A percentile compares a stretch with the other conserved stretches of the same genome.
Conservation (phyloP, 257 asterid genomes). For the Linaria vulgaris region DNA sequence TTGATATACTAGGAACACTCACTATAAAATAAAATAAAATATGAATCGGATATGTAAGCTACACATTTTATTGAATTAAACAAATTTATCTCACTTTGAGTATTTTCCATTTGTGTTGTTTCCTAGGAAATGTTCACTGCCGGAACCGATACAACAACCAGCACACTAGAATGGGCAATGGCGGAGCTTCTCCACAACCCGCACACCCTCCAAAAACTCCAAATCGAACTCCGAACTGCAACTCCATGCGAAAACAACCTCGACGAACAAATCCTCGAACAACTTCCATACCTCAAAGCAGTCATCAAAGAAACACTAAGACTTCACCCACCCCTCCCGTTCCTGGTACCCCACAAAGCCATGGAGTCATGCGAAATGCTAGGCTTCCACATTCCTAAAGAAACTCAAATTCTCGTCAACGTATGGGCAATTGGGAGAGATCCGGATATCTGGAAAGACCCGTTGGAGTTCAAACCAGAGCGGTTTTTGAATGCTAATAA, state of each 20-base stretch:
- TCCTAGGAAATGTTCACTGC: slow-evolving; percentile 71
- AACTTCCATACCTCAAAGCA: slow-evolving; percentile 63
- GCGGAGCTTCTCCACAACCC: slow-evolving; percentile 73
- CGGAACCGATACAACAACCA: slow-evolving; percentile 71
- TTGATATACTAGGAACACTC: too few species aligned
- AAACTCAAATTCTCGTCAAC: slow-evolving; percentile 59
- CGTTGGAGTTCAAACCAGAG: slow-evolving; percentile 51
- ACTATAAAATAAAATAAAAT: too few species aligned
- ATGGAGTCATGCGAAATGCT: slow-evolving; percentile 51
- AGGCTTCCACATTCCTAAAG: slow-evolving; percentile 55
- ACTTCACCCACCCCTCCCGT: slow-evolving; percentile 76
- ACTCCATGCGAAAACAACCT: slow-evolving; percentile 13
- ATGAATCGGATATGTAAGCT: too few species aligned
- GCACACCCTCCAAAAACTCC: slow-evolving; percentile 34
- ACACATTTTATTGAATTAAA: too few species aligned
- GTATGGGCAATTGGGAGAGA: slow-evolving; percentile 77
- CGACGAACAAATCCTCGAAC: slow-evolving; percentile 42
- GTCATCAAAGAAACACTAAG: slow-evolving; percentile 76
- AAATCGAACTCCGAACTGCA: slow-evolving; percentile 40
- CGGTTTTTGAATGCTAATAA: slow-evolving; percentile 47
- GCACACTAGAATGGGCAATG: slow-evolving; percentile 83
- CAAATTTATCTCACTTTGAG: too few species aligned
- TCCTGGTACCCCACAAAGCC: slow-evolving; percentile 70
- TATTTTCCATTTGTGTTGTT: not conserved
- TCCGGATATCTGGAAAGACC: slow-evolving; percentile 51